Conservation (phyloP, 805 yeast genomes). For the Tanozyma kutaoensis region DNA sequence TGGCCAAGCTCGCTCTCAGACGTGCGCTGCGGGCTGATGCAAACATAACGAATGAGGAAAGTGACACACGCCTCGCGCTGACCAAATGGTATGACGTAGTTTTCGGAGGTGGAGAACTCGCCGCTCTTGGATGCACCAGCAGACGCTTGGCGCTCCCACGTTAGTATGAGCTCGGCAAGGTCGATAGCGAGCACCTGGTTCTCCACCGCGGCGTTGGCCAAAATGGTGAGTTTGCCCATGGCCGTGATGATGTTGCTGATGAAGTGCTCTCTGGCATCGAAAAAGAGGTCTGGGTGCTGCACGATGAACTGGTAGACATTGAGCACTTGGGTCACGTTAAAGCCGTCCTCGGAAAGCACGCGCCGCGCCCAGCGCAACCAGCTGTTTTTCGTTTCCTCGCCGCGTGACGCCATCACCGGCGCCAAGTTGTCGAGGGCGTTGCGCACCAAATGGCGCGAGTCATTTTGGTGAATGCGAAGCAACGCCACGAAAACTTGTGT, state of each 20-base stretch:
- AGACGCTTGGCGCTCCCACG: conserved; percentile 62
- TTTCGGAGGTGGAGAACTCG: conserved; percentile 35
- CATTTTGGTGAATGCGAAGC: conserved; percentile 72
- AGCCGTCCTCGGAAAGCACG: conserved; percentile 81
- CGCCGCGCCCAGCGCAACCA: conserved; percentile 97
- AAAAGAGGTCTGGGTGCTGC: conserved; percentile 74
- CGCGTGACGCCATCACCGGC: conserved; percentile 62
- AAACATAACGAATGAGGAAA: conserved; percentile 74
- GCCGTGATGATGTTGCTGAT: conserved; percentile 81
- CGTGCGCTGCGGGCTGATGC: conserved; percentile 75
- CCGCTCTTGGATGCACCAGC: too few relatives aligned
- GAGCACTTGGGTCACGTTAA: conserved; percentile 72
- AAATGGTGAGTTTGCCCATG: conserved; percentile 77
- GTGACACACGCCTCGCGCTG: conserved; percentile 87
- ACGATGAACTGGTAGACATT: conserved; percentile 84
- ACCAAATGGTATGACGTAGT: conserved; percentile 54
- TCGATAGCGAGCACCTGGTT: conserved; percentile 82
- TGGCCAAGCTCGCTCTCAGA: conserved; percentile 75
- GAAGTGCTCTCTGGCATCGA: conserved; percentile 77
- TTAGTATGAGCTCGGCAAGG: conserved; percentile 68
- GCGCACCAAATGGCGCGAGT: conserved; percentile 68
- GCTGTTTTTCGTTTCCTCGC: conserved; percentile 41
- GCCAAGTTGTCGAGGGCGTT: conserved; percentile 84
- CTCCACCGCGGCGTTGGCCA: conserved; percentile 66
- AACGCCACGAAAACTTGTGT: conserved; percentile 88